phyloP scores from a whole-genome alignment of 2,329 filamentous ascomycete genomes.

The Orbilia blumenaviensis region DNA sequence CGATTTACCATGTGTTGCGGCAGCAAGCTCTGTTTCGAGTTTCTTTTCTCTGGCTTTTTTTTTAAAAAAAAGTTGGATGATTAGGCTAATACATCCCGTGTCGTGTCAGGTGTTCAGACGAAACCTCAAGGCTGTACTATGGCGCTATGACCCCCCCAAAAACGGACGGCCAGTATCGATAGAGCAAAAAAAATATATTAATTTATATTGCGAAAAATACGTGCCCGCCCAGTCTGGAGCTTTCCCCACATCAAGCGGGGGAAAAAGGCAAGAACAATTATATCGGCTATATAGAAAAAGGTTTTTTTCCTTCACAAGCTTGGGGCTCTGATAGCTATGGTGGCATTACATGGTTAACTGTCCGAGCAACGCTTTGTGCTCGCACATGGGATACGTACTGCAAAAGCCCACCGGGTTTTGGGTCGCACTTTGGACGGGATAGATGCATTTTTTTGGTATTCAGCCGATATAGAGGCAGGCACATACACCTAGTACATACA shows the following conservation, averaged over 20 bases:
- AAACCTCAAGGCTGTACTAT: no score
- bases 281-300: slow-evolving; percentile 13
- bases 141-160: slow-evolving; percentile 5
- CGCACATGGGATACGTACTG: neutral
- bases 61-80: neutral
- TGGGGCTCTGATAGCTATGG: no score
- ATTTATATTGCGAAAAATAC: slow-evolving; percentile 29
- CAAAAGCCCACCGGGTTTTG: neutral
- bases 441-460: slow-evolving; percentile 15
- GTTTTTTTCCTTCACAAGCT: no score
- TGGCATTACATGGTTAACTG: neutral
- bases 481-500: no score
- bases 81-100: slow-evolving; percentile 27
- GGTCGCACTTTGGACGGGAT: neutral
- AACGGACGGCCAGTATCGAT: slow-evolving; percentile 49
- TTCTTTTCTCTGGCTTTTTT: neutral
- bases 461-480: slow-evolving; percentile 28
- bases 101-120: slow-evolving; percentile 33
- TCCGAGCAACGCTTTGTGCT: slow-evolving; percentile 32
- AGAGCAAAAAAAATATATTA: slow-evolving; percentile 49
- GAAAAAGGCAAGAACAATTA: neutral
- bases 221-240: neutral
- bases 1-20: slow-evolving; percentile 24
- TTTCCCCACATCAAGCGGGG: slow-evolving; percentile 34
- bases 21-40: slow-evolving; percentile 5